Base-by-base conservation (phyloP, 495 filamentous ascomycete species). In the Chaetomium cochliodes region DNA sequence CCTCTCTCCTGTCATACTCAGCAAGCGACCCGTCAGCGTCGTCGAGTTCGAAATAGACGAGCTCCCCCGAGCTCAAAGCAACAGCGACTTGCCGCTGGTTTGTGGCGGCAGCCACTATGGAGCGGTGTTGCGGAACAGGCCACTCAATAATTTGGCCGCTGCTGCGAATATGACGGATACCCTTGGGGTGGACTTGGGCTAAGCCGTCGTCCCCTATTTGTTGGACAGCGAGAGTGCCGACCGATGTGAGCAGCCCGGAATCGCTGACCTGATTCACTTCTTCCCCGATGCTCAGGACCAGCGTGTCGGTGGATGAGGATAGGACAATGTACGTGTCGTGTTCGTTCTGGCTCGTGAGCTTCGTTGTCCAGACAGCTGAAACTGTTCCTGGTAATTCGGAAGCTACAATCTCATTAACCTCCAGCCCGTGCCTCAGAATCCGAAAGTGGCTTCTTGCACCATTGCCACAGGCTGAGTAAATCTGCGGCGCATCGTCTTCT, bases 401-500 rank as follows among this genome's bases (percentile, higher is more conserved):
- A n/a, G 44, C n/a, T n/a, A 47, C 44, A 47, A 47, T 47, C 44
- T 47, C 44, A 47, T 47, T 47, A n/a, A 47, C 44, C 44, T 47
- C 44, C 12, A 47, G 16, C n/a, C 44, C 44, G n/a, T 47, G 44
- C 16, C 16, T 47, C 44, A 47, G 44, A 47, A 47, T 47, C n/a
- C n/a, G 15, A 20, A 47, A 20, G 44, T 47, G 16, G n/a, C 44
- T 47, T 16, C 44, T 47, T 47, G 44, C 44, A n/a, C 44, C 44
- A n/a, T 7, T 47, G 44, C 44, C 44, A 47, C 44, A 47, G 0
- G 44, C 44, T 0, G 92, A 87, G 77, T 96, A 97, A 44, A 98
- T 97, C 73, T 98, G 94, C 16, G 93, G 93, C 1, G 93, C 92
- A 70, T 98, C 94, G 65, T 96, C 93, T 49, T 90, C 87, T 0